phyloP scores from a whole-genome alignment of 2,329 filamentous ascomycete species.

The Ascochyta koolunga region DNA sequence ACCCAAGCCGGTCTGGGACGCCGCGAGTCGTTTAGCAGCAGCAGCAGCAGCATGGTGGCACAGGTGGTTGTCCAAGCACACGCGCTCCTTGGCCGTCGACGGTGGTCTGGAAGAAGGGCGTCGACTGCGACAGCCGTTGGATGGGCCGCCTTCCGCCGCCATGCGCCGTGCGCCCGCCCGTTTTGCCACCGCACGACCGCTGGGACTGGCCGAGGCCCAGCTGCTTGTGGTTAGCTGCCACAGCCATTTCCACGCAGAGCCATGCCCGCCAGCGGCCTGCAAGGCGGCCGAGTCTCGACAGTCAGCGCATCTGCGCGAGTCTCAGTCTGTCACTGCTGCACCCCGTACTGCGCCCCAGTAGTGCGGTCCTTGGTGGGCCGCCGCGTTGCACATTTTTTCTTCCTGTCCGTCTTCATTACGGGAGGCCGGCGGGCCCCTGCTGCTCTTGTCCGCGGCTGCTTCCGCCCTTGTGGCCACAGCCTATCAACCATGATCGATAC shows the following conservation, averaged over 20 bases:
- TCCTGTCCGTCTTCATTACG: too few species aligned
- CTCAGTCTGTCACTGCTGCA: not conserved
- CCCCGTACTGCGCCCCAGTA: not conserved
- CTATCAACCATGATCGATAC: too few species aligned
- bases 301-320: too few species aligned
- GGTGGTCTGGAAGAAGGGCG: slow-evolving; percentile 5
- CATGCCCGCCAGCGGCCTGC: too few species aligned
- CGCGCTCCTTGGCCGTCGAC: slow-evolving; percentile 12
- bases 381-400: not conserved
- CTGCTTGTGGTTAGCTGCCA: not conserved
- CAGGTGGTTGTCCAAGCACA: slow-evolving; percentile 9
- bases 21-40: slow-evolving; percentile 9
- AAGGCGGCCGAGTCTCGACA: too few species aligned
- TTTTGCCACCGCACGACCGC: not conserved
- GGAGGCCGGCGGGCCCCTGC: not conserved
- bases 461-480: not conserved
- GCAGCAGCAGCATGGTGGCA: slow-evolving; percentile 4
- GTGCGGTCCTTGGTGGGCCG: too few species aligned
- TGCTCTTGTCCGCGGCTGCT: not conserved
- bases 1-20: slow-evolving; percentile 10
- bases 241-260: too few species aligned
- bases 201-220: not conserved
- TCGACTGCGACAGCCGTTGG: not conserved
- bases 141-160: too few species aligned
- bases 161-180: not conserved